phyloP scores from a whole-genome alignment of 176 grass and related monocot genomes.

The Aegilops umbellulata region DNA sequence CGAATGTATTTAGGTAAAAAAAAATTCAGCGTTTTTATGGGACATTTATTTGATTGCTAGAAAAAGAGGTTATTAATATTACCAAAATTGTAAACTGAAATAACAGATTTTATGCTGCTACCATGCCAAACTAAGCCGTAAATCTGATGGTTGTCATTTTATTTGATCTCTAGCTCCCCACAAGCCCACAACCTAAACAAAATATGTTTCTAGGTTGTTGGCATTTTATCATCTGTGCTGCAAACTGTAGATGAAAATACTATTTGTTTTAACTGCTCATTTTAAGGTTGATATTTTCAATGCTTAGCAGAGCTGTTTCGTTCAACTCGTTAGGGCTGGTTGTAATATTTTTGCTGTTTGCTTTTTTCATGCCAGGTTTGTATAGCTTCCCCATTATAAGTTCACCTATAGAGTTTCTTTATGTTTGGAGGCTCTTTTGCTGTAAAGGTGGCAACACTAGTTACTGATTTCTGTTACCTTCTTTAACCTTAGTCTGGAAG shows the following conservation, averaged over 20 bases:
- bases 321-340: constrained; percentile 9
- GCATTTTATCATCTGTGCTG: not conserved
- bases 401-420: constrained; percentile 3
- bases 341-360: not conserved
- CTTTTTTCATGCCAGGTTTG: not conserved
- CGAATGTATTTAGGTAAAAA: not conserved
- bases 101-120: not conserved
- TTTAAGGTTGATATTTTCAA: not conserved
- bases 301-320: constrained; percentile 3
- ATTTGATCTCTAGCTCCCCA: not conserved
- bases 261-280: constrained; percentile 10
- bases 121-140: constrained; percentile 1
- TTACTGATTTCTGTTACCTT: constrained; percentile 1
- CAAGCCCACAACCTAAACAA: constrained; percentile 19
- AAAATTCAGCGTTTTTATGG: not conserved
- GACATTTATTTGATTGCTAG: not conserved
- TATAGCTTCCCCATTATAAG: constrained; percentile 16
- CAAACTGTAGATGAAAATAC: constrained; percentile 13
- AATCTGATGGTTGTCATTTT: not conserved
- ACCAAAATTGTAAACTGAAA: not conserved
- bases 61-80: not conserved
- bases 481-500: constrained; percentile 4
- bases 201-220: not conserved
- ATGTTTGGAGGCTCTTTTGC: not conserved
- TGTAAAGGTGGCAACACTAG: constrained; percentile 1